These are phyloP conservation scores for Chrysanthemum makinoi DNA, from an alignment of 129 eudicot genomes.

Conservation along the genomic window DNA sequence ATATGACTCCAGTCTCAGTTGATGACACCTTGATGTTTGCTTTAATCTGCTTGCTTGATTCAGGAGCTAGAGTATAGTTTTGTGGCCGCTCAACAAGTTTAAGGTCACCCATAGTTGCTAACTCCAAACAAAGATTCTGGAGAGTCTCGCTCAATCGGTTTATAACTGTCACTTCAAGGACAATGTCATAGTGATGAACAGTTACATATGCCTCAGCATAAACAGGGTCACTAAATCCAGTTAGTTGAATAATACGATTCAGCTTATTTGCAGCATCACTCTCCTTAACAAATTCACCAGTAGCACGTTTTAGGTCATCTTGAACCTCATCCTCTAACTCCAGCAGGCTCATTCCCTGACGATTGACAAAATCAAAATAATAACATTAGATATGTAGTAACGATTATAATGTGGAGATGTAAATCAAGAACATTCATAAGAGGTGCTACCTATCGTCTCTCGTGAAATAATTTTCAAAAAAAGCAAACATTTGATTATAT, in stretches of 20 bases:
- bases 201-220: conserved; percentile 96
- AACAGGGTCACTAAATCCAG: conserved; percentile 94
- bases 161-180: conserved; percentile 85
- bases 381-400: neutral
- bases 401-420: neutral
- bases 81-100: conserved; percentile 98
- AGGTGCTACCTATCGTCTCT: neutral
- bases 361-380: conserved; percentile 3
- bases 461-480: neutral
- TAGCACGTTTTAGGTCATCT: conserved; percentile 92
- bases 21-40: conserved; percentile 97
- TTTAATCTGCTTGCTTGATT: conserved; percentile 86
- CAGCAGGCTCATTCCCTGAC: conserved; percentile 91
- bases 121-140: conserved; percentile 86
- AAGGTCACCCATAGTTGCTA: conserved; percentile 98
- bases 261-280: conserved; percentile 79
- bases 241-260: conserved; percentile 85
- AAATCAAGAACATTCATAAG: neutral
- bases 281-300: conserved; percentile 82
- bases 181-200: conserved; percentile 91
- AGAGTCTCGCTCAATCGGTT: conserved; percentile 91
- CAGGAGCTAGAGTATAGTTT: conserved; percentile 90
- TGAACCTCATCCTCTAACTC: conserved; percentile 94
- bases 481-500: neutral
- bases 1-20: conserved; percentile 93